A percentile compares a stretch with the other conserved stretches of the same genome.
These are phyloP conservation scores for Trametes elegans DNA, from an alignment of 768 basidiomycete genomes.

Conservation along the genomic window DNA sequence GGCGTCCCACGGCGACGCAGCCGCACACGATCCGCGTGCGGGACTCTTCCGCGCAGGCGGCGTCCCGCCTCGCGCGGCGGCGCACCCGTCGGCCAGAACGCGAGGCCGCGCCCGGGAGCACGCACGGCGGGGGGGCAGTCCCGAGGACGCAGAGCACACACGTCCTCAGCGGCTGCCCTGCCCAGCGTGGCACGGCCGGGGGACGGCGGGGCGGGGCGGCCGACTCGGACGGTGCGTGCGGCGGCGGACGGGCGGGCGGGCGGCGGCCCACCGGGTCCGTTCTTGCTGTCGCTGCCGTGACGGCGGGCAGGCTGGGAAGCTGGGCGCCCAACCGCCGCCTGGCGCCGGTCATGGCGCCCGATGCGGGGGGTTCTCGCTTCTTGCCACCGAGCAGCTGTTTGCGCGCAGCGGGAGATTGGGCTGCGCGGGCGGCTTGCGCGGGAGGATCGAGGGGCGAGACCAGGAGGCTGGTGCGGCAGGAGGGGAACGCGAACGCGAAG, in stretches of 20 bases:
- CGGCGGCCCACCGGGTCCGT: no score
- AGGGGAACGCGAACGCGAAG: neutral
- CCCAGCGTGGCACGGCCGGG: neutral
- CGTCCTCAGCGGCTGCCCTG: neutral
- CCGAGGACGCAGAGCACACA: neutral
- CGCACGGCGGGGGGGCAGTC: neutral
- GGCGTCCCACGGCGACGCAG: neutral
- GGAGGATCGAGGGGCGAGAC: neutral
- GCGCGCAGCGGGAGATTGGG: neutral
- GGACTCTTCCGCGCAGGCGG: neutral
- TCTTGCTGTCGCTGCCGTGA: slow-evolving; percentile 7
- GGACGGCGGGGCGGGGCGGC: neutral
- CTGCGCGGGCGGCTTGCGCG: no score
- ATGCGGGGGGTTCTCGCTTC: neutral
- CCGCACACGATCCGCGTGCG: neutral
- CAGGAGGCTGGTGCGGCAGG: neutral
- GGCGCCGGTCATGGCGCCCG: neutral
- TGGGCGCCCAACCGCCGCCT: slow-evolving; percentile 1
- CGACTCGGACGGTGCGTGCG: neutral
- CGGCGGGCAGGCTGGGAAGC: slow-evolving; percentile 10
- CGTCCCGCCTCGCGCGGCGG: neutral
- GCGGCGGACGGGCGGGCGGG: neutral
- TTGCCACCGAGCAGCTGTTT: neutral
- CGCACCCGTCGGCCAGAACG: neutral
- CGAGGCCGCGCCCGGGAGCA: neutral